phyloP scores from a whole-genome alignment of 345 rosid species.

The Salix caprea region DNA sequence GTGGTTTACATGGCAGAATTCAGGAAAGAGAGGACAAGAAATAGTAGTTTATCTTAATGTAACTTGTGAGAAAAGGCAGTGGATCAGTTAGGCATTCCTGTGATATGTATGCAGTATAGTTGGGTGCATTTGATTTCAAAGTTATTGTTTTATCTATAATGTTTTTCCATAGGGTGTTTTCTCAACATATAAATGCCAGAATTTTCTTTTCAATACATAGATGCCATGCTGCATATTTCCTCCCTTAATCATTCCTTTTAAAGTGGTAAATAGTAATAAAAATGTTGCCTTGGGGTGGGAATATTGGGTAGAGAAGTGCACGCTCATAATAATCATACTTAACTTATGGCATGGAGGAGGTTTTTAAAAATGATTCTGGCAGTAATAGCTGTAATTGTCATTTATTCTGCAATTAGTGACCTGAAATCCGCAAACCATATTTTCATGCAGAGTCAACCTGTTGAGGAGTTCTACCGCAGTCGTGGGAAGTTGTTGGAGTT shows the following conservation, averaged over 20 bases:
- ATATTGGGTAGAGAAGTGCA: background rate
- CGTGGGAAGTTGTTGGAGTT: slow-evolving; percentile 82
- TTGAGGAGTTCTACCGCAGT: slow-evolving; percentile 77
- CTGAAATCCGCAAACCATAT: background rate
- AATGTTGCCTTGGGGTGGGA: background rate
- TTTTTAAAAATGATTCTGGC: background rate
- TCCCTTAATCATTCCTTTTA: background rate
- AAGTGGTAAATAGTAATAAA: background rate
- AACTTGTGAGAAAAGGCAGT: background rate
- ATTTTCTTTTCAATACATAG: background rate
- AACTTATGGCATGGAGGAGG: background rate
- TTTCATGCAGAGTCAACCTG: slow-evolving; percentile 75
- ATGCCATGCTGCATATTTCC: background rate
- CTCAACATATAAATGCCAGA: background rate
- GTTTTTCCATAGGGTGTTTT: background rate
- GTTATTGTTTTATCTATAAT: background rate
- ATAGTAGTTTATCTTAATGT: background rate
- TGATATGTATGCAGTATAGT: background rate
- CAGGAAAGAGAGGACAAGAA: too few species aligned
- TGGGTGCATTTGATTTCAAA: background rate
- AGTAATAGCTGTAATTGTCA: background rate
- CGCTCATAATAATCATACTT: background rate
- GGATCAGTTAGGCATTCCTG: background rate
- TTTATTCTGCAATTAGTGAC: background rate
- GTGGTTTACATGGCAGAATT: background rate